A percentile compares a stretch with the other conserved stretches of the same genome.
Evolutionary conservation across 2,329 filamentous ascomycete species (phyloP).

Genomic region (Trichoderma sp.): DNA sequence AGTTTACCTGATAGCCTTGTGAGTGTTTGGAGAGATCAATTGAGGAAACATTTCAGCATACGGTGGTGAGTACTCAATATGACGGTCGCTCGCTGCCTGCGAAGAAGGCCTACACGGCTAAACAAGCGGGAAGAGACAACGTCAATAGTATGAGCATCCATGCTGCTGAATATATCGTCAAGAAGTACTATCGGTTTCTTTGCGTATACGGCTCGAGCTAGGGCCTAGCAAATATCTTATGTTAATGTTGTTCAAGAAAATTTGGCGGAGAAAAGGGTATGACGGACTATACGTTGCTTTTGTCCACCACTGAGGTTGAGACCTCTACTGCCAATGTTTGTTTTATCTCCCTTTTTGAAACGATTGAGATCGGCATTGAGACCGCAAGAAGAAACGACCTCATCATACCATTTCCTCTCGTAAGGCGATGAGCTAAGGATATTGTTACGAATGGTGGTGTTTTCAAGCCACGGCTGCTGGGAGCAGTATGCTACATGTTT

Average conservation of each 20-base stretch:
- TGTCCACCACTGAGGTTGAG: constrained; percentile 46
- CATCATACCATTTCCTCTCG: constrained; percentile 31
- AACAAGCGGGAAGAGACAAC: constrained; percentile 44
- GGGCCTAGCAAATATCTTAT: constrained; percentile 28
- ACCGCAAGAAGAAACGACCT: constrained; percentile 35
- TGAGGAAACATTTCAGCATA: not conserved
- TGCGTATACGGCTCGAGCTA: constrained; percentile 49
- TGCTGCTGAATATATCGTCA: constrained; percentile 47
- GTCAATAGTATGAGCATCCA: constrained; percentile 45
- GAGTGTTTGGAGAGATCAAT: not conserved
- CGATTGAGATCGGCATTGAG: constrained; percentile 35
- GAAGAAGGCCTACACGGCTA: constrained; percentile 41
- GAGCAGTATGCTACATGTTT: constrained; percentile 22
- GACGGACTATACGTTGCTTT: constrained; percentile 40
- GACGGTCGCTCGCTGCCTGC: constrained; percentile 38
- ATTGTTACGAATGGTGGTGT: constrained; percentile 21
- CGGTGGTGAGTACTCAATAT: constrained; percentile 39
- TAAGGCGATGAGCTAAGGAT: constrained; percentile 14
- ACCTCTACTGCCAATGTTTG: constrained; percentile 42
- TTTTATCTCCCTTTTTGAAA: constrained; percentile 35
- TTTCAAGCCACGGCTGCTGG: constrained; percentile 20
- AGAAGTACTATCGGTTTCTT: constrained; percentile 40
- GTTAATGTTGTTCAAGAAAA: not conserved
- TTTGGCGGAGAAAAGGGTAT: not conserved
- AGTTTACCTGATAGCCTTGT: not conserved